Base-by-base conservation (phyloP, 305 asterid species). In the Fraxinus velutina region DNA sequence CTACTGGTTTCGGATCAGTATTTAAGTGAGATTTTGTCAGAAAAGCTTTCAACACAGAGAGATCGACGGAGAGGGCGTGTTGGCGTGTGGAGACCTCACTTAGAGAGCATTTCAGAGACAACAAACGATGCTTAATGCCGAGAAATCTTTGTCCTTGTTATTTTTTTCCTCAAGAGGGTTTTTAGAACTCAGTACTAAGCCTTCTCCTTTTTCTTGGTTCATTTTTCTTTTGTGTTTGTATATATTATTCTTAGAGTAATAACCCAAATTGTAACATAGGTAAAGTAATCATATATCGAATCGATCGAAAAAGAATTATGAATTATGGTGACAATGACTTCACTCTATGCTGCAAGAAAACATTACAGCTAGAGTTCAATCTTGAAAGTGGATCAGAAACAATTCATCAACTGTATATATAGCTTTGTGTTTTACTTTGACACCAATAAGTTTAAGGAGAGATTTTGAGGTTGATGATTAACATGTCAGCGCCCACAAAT, bases 31-130 rank as follows among this genome's bases (percentile, higher is more conserved):
- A 89, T 89, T 78, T 70, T 89, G 42, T 89, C 89, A 2, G 91
- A 89, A 66, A 87, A 87, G 66, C 36, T 84, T 0, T 83, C 90
- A 44, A 82, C 85, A 15, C 89, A 84, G 76, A 85, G 87, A 76
- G 90, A 89, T 73, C 86, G 89, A 32, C 80, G 91, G 55, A 83
- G 91, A 85, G 91, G 91, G 13, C 86, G 90, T 12, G 77, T 79
- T 32, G 84, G 85, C 5, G 81, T 89, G 2, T 89, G 91, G 91
- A 87, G 90, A 68, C 91, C 91, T 24, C 87, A 89, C 57, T 76
- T 89, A 33, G 84, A 87, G 73, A 89, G 89, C 39, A 89, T 89
- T 85, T 85, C 85, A 39, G 91, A 89, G 86, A 77, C 85, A 36
- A 73, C 88, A 55, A 52, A 6, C 33, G 87, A 85, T 68, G 80